Evolutionary conservation across 192 early-diverging fungal species (phyloP).

Genomic region (Paraglomus brasilianum): DNA sequence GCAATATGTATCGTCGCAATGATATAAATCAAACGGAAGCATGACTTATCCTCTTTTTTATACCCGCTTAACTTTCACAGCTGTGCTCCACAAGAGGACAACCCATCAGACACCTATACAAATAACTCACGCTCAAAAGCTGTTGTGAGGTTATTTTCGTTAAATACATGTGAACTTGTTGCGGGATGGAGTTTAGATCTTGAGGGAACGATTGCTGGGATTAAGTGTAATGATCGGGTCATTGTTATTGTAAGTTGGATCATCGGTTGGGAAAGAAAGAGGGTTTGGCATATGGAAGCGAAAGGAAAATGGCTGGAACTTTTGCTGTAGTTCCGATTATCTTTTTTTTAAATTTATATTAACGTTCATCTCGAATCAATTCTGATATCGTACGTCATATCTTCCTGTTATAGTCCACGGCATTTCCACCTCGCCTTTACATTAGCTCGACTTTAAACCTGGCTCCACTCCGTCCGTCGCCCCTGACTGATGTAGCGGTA

Average conservation of each 20-base stretch:
- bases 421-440: conserved; percentile 42
- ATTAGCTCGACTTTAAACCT: conserved; percentile 54
- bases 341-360: neutral
- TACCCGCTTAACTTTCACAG: neutral
- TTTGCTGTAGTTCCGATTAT: conserved; percentile 8
- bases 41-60: neutral
- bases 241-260: conserved; percentile 60
- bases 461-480: conserved; percentile 32
- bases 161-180: conserved; percentile 51
- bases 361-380: neutral
- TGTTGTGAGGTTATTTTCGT: conserved; percentile 56
- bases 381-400: neutral
- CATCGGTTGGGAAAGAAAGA: neutral
- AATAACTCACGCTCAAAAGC: conserved; percentile 20
- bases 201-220: conserved; percentile 41
- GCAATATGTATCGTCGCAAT: neutral
- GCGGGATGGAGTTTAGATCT: conserved; percentile 48
- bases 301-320: too few relatives aligned
- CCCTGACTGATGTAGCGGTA: conserved; percentile 53
- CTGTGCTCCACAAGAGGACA: neutral
- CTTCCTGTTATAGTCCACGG: conserved; percentile 22
- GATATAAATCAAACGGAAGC: too few relatives aligned
- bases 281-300: neutral
- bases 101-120: conserved; percentile 25
- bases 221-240: conserved; percentile 57